Base-by-base conservation (phyloP, 768 basidiomycete genomes). In the Calocybe cyanea region DNA sequence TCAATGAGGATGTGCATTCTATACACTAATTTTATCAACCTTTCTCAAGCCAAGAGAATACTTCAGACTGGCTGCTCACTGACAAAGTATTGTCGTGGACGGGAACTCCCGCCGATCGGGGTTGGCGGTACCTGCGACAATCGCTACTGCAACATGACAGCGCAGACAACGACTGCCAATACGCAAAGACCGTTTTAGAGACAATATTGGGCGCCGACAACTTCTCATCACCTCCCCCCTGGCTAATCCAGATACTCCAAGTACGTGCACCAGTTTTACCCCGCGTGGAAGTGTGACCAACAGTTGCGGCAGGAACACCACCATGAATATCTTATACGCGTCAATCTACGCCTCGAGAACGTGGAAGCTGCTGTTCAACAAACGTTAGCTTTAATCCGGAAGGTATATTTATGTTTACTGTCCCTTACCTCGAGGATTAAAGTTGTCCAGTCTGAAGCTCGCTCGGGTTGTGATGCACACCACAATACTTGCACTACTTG, bases 71-170 rank as follows among this genome's bases (percentile, higher is more conserved):
- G 93, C 71, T 97, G 25, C 70, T 89, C 30, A 83, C 83, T 15
- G 88, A 92, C 57, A 80, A 83, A 48, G 76, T 89, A 8, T 75
- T 82, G 2, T 85, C 87, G 0, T 95, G 95, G 85, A 77, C 86
- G 15, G 94, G 94, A 3, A 77, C 86, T 5, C 71, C 83, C 14
- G 76, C 82, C 28, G 85, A 89, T 52, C 78, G 87, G 50, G 92
- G 84, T 4, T 93, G 93, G 89, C 77, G 87, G 58, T 92, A 92
- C 62, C 76, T 99, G 36, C 86, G 91, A 52, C 75, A 82, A 53
- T 77, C 84, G 15, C 71, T 97, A 50, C 79, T 84, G 46, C 80
- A 84, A 38, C 79, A 96, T 55, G 95, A 99, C 59, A 71, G 71
- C 9, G 56, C 69, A 15, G 76, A 80, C 41, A 88, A 80, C 11